Percentiles rank a stretch among this genome's conserved stretches.
These are phyloP conservation scores for Podospora fimiseda DNA, from an alignment of 495 filamentous ascomycete genomes.

Conservation along the genomic window DNA sequence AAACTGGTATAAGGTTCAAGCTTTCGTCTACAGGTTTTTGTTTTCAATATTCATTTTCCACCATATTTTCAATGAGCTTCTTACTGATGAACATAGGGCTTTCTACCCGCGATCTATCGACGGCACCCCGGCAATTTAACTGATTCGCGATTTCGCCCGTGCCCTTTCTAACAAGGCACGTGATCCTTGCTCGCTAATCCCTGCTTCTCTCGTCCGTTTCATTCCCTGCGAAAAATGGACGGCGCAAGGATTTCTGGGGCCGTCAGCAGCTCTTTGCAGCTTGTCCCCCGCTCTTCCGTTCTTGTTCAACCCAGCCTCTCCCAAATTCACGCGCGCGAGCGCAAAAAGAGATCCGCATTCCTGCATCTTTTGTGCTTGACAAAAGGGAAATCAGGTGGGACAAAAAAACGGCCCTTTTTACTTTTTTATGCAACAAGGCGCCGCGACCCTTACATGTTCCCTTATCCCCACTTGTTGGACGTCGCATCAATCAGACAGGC, in stretches of 20 bases:
- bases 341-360: constrained; percentile 2
- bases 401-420: constrained; percentile 11
- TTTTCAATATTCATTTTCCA: no score
- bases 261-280: background rate
- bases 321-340: background rate
- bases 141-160: no score
- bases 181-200: no score
- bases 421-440: background rate
- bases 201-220: background rate
- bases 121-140: no score
- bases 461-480: background rate
- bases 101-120: no score
- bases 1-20: no score
- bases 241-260: no score
- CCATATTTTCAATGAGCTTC: no score
- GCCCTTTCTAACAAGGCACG: no score
- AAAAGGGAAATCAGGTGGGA: background rate
- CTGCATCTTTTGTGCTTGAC: background rate
- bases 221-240: background rate
- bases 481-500: background rate
- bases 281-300: background rate
- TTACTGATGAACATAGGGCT: no score
- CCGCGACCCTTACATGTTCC: background rate
- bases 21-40: no score
- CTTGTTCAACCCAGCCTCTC: background rate